Base-by-base conservation (phyloP, 208 protist species). In the Wallacemonas sp. region DNA sequence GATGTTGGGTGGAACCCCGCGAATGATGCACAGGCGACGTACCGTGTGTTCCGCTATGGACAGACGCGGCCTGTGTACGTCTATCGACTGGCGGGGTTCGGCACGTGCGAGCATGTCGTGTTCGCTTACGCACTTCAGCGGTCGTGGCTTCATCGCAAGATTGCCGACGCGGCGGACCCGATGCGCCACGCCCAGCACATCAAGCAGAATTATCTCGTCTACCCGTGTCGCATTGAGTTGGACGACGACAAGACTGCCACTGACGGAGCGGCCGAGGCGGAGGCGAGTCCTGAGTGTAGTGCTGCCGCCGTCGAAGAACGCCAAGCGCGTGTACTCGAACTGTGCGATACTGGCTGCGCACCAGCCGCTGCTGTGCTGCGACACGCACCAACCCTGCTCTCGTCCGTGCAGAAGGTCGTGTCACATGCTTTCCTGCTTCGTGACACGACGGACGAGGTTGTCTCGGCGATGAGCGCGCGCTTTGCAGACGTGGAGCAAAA, bases 1-100 rank as follows among this genome's bases (percentile, higher is more conserved):
- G 97, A 99, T 61, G 84, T 95, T 13, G 87, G 82, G 59, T 98
- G 94, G 92, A 97, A 98, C 66, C 92, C 94, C 0, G 62, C 89
- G 0, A 76, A 92, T 57, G 92, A 97, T 66, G 68, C 77, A 19
- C 93, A 98, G 80, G 97, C 97, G 1, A 96, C 95, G 27, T 97
- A 96, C 71, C 91, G 97, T 8, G 75, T 97, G 0, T 98, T 96
- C 73, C 83, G 97, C 30, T 96, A 94, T 59, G 97, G 98, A 10
- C 97, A 99, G 80, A 70, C 59, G 45, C 68, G 82, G 17, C 81
- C 92, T 1, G 97, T 98, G 0, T 79, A 54, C 26, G 73, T 99
- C 0, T 99, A 98, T 76, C 79, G 98, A 15, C 81, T 99, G 8
- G 83, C 98, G 24, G 81, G 85, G 1, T 66, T 61, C 10, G 93